Base-by-base conservation (phyloP, 805 yeast genomes). In the Yamadazyma paraphyllophila region DNA sequence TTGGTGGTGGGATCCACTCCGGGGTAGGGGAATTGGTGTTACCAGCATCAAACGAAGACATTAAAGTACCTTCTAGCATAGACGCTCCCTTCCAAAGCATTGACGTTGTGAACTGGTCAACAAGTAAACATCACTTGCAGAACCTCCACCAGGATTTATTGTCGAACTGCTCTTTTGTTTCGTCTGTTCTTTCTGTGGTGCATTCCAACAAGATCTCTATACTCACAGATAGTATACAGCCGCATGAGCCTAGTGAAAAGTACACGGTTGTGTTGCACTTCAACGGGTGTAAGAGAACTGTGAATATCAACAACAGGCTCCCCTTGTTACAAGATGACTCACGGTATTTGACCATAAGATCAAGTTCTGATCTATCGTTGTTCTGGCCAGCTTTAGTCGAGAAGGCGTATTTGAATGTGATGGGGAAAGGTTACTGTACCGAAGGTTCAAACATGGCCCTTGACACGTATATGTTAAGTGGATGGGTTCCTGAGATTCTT, bases 151-250 rank as follows among this genome's bases (percentile, higher is more conserved):
- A 81, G 53, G 82, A 78, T 46, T 50, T 66, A 1, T 56, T 78
- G n/a, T 68, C 80, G 7, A 83, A 88, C 60, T 88, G 96, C 62
- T 86, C 96, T 0, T 80, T 88, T 57, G 87, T 88, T 2, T 81
- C 90, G 2, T 71, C 91, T 0, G 56, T 87, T 12, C 65, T 85
- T 12, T 77, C 88, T 1, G 62, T 82, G 1, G 57, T 69, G 0
- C 60, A 62, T 14, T 56, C 57, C 16, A 54, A 56, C 5, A 45
- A 41, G 10, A 38, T 11, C n/a, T 7, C 16, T 3, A 48, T 34
- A 41, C 58, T 5, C 36, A 39, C 59, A 2, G 39, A 57, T 2
- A 61, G 44, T 51, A 62, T 63, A 57, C 55, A 31, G 46, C 69
- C 56, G 7, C 51, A 49, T 45, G 42, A 49, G 3, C 50, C 63